A percentile compares a stretch with the other conserved stretches of the same genome.
Evolutionary conservation across 345 rosid genomes (phyloP).

Genomic region (Bruguiera gymnorhiza): DNA sequence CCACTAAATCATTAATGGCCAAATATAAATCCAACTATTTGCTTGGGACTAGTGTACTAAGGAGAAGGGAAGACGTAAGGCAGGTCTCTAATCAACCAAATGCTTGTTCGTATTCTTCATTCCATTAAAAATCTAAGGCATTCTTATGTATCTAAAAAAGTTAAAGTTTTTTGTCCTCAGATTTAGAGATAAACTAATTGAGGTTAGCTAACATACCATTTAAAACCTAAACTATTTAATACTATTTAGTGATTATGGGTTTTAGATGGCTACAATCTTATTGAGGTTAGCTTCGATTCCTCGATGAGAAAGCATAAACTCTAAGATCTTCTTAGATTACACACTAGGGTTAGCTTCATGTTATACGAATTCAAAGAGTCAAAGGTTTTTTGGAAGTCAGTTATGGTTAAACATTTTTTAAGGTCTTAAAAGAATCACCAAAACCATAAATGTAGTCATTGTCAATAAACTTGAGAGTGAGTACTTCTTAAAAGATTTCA

Average conservation of each 20-base stretch:
- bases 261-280: not conserved
- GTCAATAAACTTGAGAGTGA: no score
- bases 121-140: not conserved
- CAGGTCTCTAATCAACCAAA: not conserved
- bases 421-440: no score
- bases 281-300: not conserved
- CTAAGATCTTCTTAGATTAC: not conserved
- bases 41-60: not conserved
- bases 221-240: not conserved
- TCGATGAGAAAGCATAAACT: not conserved
- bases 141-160: not conserved
- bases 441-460: no score
- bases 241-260: no score
- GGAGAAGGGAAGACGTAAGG: not conserved
- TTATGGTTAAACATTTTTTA: no score
- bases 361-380: not conserved
- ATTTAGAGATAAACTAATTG: not conserved
- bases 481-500: no score
- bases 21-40: not conserved
- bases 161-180: not conserved
- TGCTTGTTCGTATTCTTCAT: not conserved
- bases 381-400: not conserved
- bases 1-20: no score
- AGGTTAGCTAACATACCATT: fast-evolving
- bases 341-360: not conserved